Evolutionary conservation across 2,329 filamentous ascomycete species (phyloP), one percentile per base, ranked within the genome.

Genomic region (Diaporthe citri): DNA sequence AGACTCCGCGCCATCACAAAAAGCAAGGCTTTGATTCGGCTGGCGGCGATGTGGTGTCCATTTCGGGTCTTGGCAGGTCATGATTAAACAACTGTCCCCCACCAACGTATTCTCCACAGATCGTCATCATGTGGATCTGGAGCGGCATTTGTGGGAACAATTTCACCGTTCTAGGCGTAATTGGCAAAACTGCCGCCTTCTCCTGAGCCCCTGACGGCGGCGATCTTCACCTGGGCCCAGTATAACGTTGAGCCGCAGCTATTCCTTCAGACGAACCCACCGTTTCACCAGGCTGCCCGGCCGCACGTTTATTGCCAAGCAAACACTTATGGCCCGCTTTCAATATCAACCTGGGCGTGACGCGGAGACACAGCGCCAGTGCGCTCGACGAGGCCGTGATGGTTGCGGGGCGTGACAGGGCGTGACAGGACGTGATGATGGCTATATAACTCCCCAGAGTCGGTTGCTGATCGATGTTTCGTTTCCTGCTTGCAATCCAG

Each of bases 301-400:
- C 48, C 48, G n/a, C 64, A 55, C 41, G 48, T 69, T 69, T 69
- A 69, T 69, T 69, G 48, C 64, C 64, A 69, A 69, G 64, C 31
- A 69, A 69, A 69, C 64, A 69, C 64, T 41, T 69, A 22, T 28
- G 64, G 48, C 64, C 64, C 64, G 64, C 64, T 69, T 69, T 69
- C 64, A 69, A 69, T 69, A 69, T 69, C 64, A 69, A 13, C 22
- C n/a, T 55, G 64, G 64, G 34, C 48, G 64, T 69, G 46, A 69
- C 48, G 64, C 64, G n/a, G 34, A 69, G 64, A 69, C 31, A 13
- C 34, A 17, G n/a, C 46, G 46, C 46, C 64, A 67, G 48, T 39
- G 64, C 64, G 8, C 28, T 67, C 43, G 43, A 67, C 6, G 64
- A 69, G 64, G 48, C 46, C 48, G 64, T 41, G 64, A 55, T 69